Percentiles rank a stretch among this genome's conserved stretches.
phyloP scores from a whole-genome alignment of 805 yeast species.

The Metschnikowia lachancei region DNA sequence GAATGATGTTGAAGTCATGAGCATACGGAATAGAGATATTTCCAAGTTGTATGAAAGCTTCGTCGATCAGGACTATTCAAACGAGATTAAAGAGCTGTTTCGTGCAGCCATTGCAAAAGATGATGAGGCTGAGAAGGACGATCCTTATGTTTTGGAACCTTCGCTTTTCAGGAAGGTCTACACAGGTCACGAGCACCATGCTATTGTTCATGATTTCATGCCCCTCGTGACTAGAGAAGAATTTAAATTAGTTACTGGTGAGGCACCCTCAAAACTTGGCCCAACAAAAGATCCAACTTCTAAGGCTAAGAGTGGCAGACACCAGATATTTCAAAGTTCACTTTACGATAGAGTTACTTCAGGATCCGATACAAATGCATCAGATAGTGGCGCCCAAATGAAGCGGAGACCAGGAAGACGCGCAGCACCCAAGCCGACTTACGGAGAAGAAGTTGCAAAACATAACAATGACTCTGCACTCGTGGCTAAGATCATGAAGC shows the following conservation, averaged over 20 bases:
- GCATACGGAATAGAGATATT: constrained; percentile 24
- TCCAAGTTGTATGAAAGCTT: constrained; percentile 28
- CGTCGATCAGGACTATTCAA: constrained; percentile 28
- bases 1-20: constrained; percentile 16
- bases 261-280: constrained; percentile 29
- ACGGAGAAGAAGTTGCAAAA: constrained; percentile 19
- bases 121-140: constrained; percentile 12
- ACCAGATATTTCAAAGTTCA: constrained; percentile 40
- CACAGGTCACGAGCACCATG: constrained; percentile 13
- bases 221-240: constrained; percentile 38
- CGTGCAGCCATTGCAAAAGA: constrained; percentile 16
- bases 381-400: constrained; percentile 17
- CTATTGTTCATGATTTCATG: constrained; percentile 41
- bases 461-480: constrained; percentile 36
- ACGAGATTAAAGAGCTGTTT: constrained; percentile 32
- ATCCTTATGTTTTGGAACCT: constrained; percentile 11
- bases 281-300: constrained; percentile 19
- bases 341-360: constrained; percentile 39
- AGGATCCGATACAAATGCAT: constrained; percentile 39
- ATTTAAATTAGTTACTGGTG: constrained; percentile 41
- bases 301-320: constrained; percentile 28
- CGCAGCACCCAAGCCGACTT: constrained; percentile 23
- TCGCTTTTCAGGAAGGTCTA: constrained; percentile 13
- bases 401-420: constrained; percentile 42
- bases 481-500: constrained; percentile 43